phyloP scores from a whole-genome alignment of 2,329 filamentous ascomycete genomes.

The Trichoderma citrinoviride region DNA sequence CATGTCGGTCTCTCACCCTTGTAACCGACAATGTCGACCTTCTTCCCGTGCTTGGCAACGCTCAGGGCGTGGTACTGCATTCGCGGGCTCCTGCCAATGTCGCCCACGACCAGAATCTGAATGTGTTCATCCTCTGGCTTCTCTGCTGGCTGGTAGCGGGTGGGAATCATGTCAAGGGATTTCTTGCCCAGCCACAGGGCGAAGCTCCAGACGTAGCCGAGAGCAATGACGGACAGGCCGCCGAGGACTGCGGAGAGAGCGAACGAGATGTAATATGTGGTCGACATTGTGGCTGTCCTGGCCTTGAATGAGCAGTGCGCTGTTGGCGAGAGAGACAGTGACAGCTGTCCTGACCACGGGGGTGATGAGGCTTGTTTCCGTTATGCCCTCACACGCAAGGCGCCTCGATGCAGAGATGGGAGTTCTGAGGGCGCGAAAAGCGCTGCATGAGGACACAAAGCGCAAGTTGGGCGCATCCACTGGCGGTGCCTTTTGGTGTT shows the following conservation, averaged over 20 bases:
- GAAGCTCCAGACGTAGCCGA: conserved; percentile 29
- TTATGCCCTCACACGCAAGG: not conserved
- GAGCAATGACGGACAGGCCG: conserved; percentile 34
- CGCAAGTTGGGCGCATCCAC: not conserved
- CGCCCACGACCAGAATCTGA: conserved; percentile 88
- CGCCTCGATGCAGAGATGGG: not conserved
- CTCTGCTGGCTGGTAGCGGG: conserved; percentile 36
- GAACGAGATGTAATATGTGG: conserved; percentile 27
- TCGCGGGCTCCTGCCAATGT: conserved; percentile 91
- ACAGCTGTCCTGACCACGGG: conserved; percentile 3
- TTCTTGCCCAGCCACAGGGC: conserved; percentile 27
- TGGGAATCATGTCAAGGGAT: conserved; percentile 34
- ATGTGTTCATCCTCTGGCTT: conserved; percentile 46
- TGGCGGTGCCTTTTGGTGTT: not conserved
- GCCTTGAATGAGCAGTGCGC: not conserved
- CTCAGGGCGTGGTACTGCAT: conserved; percentile 99
- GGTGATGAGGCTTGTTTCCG: too few species aligned
- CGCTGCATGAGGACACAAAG: not conserved
- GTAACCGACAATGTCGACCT: conserved; percentile 86
- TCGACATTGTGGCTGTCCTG: not conserved
- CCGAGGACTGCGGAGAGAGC: conserved; percentile 38
- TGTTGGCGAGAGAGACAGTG: not conserved
- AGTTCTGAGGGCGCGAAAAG: not conserved
- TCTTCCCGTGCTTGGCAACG: conserved; percentile 75
- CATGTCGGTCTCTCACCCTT: conserved; percentile 54